Conservation (phyloP, 805 yeast species). For the Nadsonia fulvescens region DNA sequence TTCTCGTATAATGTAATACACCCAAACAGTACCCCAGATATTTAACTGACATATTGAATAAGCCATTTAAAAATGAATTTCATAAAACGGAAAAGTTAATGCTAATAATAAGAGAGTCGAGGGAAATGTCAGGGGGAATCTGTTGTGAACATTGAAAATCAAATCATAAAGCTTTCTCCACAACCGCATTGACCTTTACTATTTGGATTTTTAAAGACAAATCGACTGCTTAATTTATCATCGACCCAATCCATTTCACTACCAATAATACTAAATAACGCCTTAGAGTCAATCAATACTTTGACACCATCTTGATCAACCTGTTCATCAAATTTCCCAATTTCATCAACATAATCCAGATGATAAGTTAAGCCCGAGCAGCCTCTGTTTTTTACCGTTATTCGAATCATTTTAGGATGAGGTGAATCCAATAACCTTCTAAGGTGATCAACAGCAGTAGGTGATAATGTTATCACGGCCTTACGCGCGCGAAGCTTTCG, state of each 20-base stretch:
- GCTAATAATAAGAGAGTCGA: too few relatives aligned
- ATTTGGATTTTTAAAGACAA: conserved; percentile 88
- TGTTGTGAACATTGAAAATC: too few relatives aligned
- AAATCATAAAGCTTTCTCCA: conserved; percentile 97
- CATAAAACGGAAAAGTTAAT: too few relatives aligned
- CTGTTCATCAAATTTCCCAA: conserved; percentile 90
- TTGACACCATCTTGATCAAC: conserved; percentile 85
- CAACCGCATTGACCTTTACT: conserved; percentile 97
- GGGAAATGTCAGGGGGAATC: too few relatives aligned
- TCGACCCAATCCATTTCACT: conserved; percentile 98
- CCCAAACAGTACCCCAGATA: too few relatives aligned
- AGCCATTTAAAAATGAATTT: too few relatives aligned
- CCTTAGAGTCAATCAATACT: conserved; percentile 88
- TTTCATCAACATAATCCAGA: conserved; percentile 71
- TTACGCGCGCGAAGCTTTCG: conserved; percentile 69
- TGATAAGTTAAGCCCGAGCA: conserved; percentile 91
- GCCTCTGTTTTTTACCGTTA: conserved; percentile 91
- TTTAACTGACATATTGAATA: too few relatives aligned
- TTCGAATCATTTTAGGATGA: conserved; percentile 62
- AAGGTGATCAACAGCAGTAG: conserved; percentile 60
- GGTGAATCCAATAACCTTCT: conserved; percentile 55
- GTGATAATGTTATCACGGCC: conserved; percentile 69
- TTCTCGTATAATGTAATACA: too few relatives aligned
- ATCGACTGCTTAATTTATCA: conserved; percentile 73
- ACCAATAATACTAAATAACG: conserved; percentile 86